Conservation (phyloP, 352 stramenopile species). For the Elongisporangium undulatum region DNA sequence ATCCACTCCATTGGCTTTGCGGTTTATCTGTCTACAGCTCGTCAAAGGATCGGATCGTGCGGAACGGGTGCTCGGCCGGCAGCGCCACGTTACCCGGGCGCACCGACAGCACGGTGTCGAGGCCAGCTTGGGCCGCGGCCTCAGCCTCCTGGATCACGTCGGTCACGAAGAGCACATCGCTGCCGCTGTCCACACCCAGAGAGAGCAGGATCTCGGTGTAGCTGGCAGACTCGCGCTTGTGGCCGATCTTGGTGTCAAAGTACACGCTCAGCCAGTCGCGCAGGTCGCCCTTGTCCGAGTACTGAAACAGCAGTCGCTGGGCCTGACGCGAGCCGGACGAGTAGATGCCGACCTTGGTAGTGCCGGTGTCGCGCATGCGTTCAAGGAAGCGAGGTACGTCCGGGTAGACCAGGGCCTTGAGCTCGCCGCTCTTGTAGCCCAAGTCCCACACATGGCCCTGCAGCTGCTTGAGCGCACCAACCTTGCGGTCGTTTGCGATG, state of each 20-base stretch:
- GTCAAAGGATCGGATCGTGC: conserved; percentile 50
- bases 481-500: conserved; percentile 76
- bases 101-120: conserved; percentile 72
- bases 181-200: conserved; percentile 69
- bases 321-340: conserved; percentile 89
- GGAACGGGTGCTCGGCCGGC: conserved; percentile 47
- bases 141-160: conserved; percentile 85
- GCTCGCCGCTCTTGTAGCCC: conserved; percentile 81
- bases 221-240: conserved; percentile 68
- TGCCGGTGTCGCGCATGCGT: conserved; percentile 58
- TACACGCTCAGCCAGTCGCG: conserved; percentile 69
- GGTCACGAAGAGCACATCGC: conserved; percentile 87
- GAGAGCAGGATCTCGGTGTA: conserved; percentile 83
- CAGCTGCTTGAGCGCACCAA: conserved; percentile 84
- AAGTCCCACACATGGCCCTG: conserved; percentile 90
- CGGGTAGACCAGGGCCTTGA: conserved; percentile 89
- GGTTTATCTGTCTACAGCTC: conserved; percentile 31
- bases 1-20: neutral
- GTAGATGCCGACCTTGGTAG: conserved; percentile 90
- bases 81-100: conserved; percentile 84
- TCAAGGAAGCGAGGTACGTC: conserved; percentile 87
- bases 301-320: conserved; percentile 85
- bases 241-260: conserved; percentile 82
- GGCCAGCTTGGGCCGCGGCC: conserved; percentile 60
- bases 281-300: conserved; percentile 81